A percentile compares a stretch with the other conserved stretches of the same genome.
Conservation (phyloP, 257 asterid species). For the Penstemon newberryi region DNA sequence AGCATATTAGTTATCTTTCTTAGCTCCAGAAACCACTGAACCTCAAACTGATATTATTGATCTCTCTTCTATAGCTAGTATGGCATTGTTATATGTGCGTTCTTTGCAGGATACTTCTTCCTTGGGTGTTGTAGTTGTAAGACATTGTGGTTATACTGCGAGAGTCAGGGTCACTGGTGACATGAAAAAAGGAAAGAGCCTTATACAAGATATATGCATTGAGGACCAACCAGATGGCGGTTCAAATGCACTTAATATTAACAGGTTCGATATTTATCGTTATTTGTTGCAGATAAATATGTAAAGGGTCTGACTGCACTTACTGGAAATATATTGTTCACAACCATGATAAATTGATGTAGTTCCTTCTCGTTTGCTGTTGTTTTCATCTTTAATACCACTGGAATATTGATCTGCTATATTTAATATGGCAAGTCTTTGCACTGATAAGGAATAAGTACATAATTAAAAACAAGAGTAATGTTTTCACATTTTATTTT, state of each 20-base stretch:
- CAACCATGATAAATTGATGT: constrained; percentile 12
- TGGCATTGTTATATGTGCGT: constrained; percentile 20
- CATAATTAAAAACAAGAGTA: no score
- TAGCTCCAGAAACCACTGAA: neutral
- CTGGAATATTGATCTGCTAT: no score
- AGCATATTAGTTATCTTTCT: neutral
- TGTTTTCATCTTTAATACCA: neutral
- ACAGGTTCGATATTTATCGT: constrained; percentile 54
- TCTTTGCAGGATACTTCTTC: constrained; percentile 81
- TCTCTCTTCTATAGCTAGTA: constrained; percentile 19
- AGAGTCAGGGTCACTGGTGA: constrained; percentile 70
- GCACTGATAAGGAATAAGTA: no score
- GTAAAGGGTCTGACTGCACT: constrained; percentile 21
- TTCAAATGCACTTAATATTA: constrained; percentile 86
- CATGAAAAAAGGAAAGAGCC: constrained; percentile 48
- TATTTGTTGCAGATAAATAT: constrained; percentile 22
- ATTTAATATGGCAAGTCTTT: no score
- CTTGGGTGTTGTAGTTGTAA: constrained; percentile 65
- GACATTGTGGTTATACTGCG: constrained; percentile 88
- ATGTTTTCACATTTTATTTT: no score
- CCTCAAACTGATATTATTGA: neutral
- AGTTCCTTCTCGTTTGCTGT: neutral
- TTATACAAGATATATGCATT: constrained; percentile 55
- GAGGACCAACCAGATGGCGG: constrained; percentile 94
- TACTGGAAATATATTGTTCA: constrained; percentile 14